Percentiles rank a stretch among this genome's conserved stretches.
Evolutionary conservation across 208 protist genomes (phyloP).

Genomic region (Leptomonas seymouri): DNA sequence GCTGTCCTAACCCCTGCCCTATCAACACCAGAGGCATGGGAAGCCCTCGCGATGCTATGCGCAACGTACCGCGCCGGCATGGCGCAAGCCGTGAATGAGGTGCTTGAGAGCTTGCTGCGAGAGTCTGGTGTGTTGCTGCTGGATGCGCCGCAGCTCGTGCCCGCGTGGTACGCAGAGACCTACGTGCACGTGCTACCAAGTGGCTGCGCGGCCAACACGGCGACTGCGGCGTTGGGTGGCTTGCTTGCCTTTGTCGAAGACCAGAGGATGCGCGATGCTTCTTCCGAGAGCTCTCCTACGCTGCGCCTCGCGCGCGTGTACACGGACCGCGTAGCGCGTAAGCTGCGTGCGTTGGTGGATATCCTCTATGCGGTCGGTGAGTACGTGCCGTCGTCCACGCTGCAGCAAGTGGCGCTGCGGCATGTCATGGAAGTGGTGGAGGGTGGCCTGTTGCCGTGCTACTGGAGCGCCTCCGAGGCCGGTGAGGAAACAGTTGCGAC

Average conservation of each 20-base stretch:
- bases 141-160: constrained; percentile 45
- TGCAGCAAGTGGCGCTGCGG: constrained; percentile 56
- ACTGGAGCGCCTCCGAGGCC: constrained; percentile 16
- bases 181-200: constrained; percentile 18
- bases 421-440: constrained; percentile 61
- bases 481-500: constrained; percentile 17
- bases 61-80: constrained; percentile 60
- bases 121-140: constrained; percentile 55
- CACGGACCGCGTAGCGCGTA: constrained; percentile 31
- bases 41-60: constrained; percentile 55
- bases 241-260: constrained; percentile 23
- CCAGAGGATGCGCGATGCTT: constrained; percentile 9
- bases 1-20: constrained; percentile 48
- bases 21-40: constrained; percentile 53
- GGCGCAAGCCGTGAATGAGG: constrained; percentile 42
- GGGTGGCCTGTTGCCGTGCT: constrained; percentile 47
- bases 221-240: constrained; percentile 13
- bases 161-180: constrained; percentile 27
- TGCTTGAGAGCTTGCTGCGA: constrained; percentile 54
- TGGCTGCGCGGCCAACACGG: constrained; percentile 18
- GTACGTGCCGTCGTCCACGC: constrained; percentile 38
- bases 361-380: constrained; percentile 47
- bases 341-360: constrained; percentile 46
- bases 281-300: background rate
- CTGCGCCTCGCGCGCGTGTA: constrained; percentile 18